A percentile compares a stretch with the other conserved stretches of the same genome.
These are phyloP conservation scores for Globisporangium megalacanthum DNA, from an alignment of 352 stramenopile species.

Conservation along the genomic window DNA sequence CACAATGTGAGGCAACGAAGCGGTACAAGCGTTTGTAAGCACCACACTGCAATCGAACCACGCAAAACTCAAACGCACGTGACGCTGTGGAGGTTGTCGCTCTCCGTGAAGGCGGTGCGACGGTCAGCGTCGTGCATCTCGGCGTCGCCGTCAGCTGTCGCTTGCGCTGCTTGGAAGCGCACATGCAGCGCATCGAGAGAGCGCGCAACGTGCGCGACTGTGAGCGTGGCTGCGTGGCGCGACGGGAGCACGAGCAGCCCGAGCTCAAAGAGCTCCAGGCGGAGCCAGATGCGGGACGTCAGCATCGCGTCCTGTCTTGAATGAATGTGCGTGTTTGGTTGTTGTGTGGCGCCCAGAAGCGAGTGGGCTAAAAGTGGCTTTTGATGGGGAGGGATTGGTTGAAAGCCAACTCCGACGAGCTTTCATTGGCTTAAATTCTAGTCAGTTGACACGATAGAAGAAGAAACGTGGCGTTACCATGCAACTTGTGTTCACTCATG, in stretches of 20 bases:
- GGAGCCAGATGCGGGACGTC: conserved; percentile 63
- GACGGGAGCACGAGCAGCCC: conserved; percentile 67
- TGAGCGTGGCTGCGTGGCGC: conserved; percentile 59
- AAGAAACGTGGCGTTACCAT: no score
- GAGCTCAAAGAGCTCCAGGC: conserved; percentile 84
- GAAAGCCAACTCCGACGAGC: not conserved
- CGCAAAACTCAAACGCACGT: conserved; percentile 8
- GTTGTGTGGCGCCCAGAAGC: not conserved
- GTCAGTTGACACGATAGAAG: no score
- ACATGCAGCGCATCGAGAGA: conserved; percentile 54
- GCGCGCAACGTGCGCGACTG: conserved; percentile 51
- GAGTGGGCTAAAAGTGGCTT: no score
- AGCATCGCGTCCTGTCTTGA: conserved; percentile 17
- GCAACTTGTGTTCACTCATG: conserved; percentile 1
- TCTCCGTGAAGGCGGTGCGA: conserved; percentile 33
- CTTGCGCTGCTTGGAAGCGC: conserved; percentile 23
- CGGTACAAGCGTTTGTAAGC: no score
- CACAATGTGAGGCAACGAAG: not conserved
- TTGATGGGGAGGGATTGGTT: no score
- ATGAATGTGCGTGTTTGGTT: not conserved
- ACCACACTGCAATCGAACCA: not conserved
- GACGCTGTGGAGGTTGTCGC: conserved; percentile 49
- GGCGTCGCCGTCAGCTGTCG: conserved; percentile 19
- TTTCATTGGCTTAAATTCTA: no score
- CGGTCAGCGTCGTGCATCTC: conserved; percentile 29